Conservation (phyloP, 2,329 filamentous ascomycete species). For the Davidsoniella australis region DNA sequence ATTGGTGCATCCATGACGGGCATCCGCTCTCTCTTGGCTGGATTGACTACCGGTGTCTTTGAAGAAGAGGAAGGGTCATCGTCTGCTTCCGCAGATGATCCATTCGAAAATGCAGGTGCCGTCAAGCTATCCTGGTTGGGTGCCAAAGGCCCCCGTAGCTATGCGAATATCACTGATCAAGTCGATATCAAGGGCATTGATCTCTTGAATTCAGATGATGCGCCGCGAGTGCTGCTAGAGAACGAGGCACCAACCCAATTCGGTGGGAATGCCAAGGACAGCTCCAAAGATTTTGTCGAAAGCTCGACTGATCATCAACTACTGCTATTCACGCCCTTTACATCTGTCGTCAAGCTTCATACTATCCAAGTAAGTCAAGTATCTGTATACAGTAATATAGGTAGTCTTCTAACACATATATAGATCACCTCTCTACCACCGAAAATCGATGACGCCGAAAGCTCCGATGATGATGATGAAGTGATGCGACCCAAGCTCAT, state of each 20-base stretch:
- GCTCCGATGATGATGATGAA: conserved; percentile 43
- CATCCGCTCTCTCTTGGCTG: too few species aligned
- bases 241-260: neutral
- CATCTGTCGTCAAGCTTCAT: conserved; percentile 75
- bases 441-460: neutral
- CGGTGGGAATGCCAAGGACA: conserved; percentile 29
- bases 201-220: conserved; percentile 68
- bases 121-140: conserved; percentile 45
- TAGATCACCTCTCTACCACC: conserved; percentile 71
- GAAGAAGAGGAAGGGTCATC: too few species aligned
- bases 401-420: conserved; percentile 6
- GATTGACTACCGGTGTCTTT: too few species aligned
- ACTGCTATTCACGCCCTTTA: conserved; percentile 82
- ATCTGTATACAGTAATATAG: conserved; percentile 12
- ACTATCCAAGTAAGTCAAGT: conserved; percentile 42
- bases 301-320: conserved; percentile 95
- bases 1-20: too few species aligned
- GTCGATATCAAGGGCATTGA: conserved; percentile 69
- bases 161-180: conserved; percentile 66
- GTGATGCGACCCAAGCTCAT: conserved; percentile 70
- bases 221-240: conserved; percentile 53
- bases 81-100: too few species aligned
- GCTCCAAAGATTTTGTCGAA: conserved; percentile 63
- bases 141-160: conserved; percentile 59
- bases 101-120: neutral